Percentiles rank a stretch among this genome's conserved stretches.
These are phyloP conservation scores for Pseudofabraea citricarpa DNA, from an alignment of 2,329 filamentous ascomycete genomes.

Conservation along the genomic window DNA sequence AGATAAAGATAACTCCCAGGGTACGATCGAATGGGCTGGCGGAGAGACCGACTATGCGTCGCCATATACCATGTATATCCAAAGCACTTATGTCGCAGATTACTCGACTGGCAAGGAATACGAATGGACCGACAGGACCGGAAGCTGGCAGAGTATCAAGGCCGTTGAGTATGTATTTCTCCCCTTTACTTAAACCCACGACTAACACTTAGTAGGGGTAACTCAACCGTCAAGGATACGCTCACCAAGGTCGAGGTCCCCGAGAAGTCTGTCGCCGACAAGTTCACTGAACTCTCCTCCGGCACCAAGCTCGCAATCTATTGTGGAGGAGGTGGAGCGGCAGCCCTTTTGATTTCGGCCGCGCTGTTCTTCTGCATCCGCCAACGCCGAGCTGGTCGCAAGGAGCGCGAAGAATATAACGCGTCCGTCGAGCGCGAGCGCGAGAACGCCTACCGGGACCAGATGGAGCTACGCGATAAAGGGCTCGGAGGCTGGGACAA, in stretches of 20 bases:
- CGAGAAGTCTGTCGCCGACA: slow-evolving; percentile 39
- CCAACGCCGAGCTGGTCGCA: slow-evolving; percentile 47
- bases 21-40: slow-evolving; percentile 66
- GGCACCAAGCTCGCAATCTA: slow-evolving; percentile 50
- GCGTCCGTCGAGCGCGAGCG: slow-evolving; percentile 24
- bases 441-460: slow-evolving; percentile 20
- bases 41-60: slow-evolving; percentile 61
- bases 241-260: slow-evolving; percentile 25
- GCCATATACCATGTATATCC: slow-evolving; percentile 72
- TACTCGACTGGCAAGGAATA: slow-evolving; percentile 60
- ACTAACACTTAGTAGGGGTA: slow-evolving; percentile 39
- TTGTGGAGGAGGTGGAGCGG: slow-evolving; percentile 40
- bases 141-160: slow-evolving; percentile 61
- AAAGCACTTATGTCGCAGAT: slow-evolving; percentile 53
- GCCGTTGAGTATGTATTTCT: slow-evolving; percentile 40
- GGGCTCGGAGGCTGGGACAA: slow-evolving; percentile 22
- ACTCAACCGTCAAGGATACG: slow-evolving; percentile 48
- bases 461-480: slow-evolving; percentile 25
- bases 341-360: slow-evolving; percentile 34
- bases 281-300: slow-evolving; percentile 47
- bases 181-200: too few relatives aligned
- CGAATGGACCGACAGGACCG: slow-evolving; percentile 55
- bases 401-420: slow-evolving; percentile 40
- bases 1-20: slow-evolving; percentile 46
- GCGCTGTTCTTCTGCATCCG: slow-evolving; percentile 49